A percentile compares a stretch with the other conserved stretches of the same genome.
Evolutionary conservation across 441 rosid genomes (phyloP).

Genomic region (Populus hybrid): DNA sequence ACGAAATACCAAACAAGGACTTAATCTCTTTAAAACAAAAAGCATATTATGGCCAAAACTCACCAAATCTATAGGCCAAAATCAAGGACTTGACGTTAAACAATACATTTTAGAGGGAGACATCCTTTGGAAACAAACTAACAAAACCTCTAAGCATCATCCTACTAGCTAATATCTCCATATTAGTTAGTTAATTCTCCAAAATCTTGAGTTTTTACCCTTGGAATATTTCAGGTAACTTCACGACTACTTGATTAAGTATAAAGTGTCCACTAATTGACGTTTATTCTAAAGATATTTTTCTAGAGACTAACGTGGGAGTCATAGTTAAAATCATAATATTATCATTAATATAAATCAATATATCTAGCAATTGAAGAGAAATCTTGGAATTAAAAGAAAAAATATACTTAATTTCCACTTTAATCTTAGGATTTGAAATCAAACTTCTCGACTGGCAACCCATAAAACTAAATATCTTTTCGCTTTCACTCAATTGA

Average conservation of each 20-base stretch:
- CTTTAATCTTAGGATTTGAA: background rate
- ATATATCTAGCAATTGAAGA: background rate
- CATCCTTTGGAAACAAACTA: background rate
- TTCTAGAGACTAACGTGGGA: background rate
- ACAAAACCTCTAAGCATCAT: too few relatives aligned
- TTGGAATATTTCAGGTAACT: too few relatives aligned
- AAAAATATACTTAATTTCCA: background rate
- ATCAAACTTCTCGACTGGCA: background rate
- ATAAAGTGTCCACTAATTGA: background rate
- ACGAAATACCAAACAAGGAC: too few relatives aligned
- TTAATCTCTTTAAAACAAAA: too few relatives aligned
- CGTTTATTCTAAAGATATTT: background rate
- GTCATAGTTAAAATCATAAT: background rate
- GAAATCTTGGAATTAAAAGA: too few relatives aligned
- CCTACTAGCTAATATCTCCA: too few relatives aligned
- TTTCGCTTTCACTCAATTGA: too few relatives aligned
- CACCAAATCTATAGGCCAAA: too few relatives aligned
- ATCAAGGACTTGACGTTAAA: background rate
- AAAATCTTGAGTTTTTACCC: too few relatives aligned
- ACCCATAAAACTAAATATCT: too few relatives aligned
- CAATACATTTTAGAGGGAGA: background rate
- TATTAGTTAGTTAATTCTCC: too few relatives aligned
- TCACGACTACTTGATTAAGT: background rate
- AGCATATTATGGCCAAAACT: too few relatives aligned
- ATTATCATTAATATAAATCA: background rate